Evolutionary conservation across 2,329 filamentous ascomycete genomes (phyloP).

Genomic region (Ophiosphaerella korrae): DNA sequence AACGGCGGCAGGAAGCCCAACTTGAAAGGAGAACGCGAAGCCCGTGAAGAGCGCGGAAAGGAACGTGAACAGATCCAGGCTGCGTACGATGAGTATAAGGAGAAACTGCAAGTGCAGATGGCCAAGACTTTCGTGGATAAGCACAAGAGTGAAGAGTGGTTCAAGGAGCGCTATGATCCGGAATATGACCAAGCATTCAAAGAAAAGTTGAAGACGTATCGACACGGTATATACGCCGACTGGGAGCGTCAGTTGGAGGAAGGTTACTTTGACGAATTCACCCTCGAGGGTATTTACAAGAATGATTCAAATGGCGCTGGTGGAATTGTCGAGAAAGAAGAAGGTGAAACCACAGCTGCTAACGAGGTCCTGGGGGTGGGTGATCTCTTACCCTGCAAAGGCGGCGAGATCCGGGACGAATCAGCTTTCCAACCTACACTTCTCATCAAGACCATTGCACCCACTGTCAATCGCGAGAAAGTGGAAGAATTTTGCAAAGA

Average conservation of each 20-base stretch:
- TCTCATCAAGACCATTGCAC: slow-evolving; percentile 96
- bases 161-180: slow-evolving; percentile 89
- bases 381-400: slow-evolving; percentile 81
- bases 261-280: slow-evolving; percentile 91
- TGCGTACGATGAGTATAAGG: slow-evolving; percentile 69
- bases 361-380: slow-evolving; percentile 93
- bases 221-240: slow-evolving; percentile 77
- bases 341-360: slow-evolving; percentile 88
- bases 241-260: slow-evolving; percentile 88
- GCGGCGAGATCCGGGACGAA: slow-evolving; percentile 87
- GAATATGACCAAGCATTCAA: slow-evolving; percentile 79
- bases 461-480: slow-evolving; percentile 91
- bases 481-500: slow-evolving; percentile 94
- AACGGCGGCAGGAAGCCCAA: slow-evolving; percentile 72
- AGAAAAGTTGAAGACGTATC: slow-evolving; percentile 76
- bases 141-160: slow-evolving; percentile 97
- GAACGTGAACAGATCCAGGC: slow-evolving; percentile 79
- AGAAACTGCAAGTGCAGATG: slow-evolving; percentile 72
- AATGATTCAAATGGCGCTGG: slow-evolving; percentile 87
- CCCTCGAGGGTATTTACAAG: slow-evolving; percentile 91
- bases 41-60: slow-evolving; percentile 75
- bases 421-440: slow-evolving; percentile 87
- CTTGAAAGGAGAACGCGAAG: slow-evolving; percentile 67
- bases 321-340: slow-evolving; percentile 88
- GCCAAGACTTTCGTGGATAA: slow-evolving; percentile 86